Conservation (phyloP, 1,284 basidiomycete species). For the Tylopilus sp. region DNA sequence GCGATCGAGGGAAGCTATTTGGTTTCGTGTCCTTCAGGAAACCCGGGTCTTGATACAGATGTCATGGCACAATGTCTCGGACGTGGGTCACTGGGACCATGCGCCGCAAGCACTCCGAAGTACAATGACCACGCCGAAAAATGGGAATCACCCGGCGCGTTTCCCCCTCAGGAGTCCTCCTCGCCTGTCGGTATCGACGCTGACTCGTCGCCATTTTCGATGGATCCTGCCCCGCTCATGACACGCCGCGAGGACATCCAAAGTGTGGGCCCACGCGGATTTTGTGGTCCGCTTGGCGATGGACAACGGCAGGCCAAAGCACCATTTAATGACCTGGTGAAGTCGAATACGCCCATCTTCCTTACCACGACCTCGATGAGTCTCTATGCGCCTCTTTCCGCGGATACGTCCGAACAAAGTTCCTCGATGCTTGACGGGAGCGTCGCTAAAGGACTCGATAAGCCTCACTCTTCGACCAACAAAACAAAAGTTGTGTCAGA, state of each 20-base stretch:
- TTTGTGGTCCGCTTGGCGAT: background rate
- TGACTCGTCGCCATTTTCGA: background rate
- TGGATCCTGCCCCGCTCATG: background rate
- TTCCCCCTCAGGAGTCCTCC: conserved; percentile 24
- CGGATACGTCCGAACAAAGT: background rate
- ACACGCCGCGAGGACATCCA: background rate
- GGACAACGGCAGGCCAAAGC: conserved; percentile 5
- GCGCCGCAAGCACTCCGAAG: conserved; percentile 9
- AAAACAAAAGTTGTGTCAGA: background rate
- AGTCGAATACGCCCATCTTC: background rate
- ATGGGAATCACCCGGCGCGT: conserved; percentile 10
- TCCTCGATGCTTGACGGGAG: background rate
- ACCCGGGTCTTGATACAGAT: background rate
- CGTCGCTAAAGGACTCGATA: background rate
- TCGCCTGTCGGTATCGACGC: conserved; percentile 13
- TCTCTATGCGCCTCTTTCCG: background rate
- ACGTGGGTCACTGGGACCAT: background rate
- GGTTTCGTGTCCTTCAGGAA: background rate
- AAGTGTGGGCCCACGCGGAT: background rate
- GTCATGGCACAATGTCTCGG: background rate
- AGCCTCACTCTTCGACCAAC: background rate
- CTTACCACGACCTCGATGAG: background rate
- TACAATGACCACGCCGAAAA: background rate
- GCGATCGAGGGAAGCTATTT: background rate
- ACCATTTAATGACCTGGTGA: background rate